These are phyloP conservation scores for Pseudopyricularia cyperi DNA, from an alignment of 2,329 filamentous ascomycete genomes.

Conservation along the genomic window DNA sequence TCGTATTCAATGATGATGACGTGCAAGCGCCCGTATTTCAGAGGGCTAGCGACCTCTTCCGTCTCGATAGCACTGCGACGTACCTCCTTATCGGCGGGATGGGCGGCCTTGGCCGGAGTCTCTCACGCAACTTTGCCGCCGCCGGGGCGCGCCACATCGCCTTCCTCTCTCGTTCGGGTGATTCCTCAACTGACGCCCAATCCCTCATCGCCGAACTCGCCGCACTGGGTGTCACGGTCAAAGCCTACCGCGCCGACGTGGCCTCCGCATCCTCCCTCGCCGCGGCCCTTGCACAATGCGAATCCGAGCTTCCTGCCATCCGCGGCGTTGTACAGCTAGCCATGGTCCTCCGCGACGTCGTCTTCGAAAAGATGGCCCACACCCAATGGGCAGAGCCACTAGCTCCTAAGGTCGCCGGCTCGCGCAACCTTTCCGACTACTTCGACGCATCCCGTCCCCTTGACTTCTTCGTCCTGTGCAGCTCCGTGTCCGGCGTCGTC, in stretches of 20 bases:
- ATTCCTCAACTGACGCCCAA: neutral
- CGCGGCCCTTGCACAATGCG: conserved; percentile 5
- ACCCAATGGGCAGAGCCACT: conserved; percentile 6
- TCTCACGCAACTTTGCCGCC: conserved; percentile 11
- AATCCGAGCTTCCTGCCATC: conserved; percentile 4
- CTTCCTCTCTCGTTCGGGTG: conserved; percentile 11
- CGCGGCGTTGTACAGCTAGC: conserved; percentile 1
- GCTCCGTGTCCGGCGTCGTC: conserved; percentile 12
- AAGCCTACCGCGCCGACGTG: conserved; percentile 3
- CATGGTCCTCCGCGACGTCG: conserved; percentile 1
- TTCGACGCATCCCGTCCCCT: conserved; percentile 5
- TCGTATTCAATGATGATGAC: neutral
- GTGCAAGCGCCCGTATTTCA: neutral
- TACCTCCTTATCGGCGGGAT: conserved; percentile 13
- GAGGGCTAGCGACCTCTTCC: too few species aligned
- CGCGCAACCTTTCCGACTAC: conserved; percentile 17
- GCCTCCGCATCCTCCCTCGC: neutral
- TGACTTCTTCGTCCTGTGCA: conserved; percentile 17
- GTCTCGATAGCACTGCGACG: neutral
- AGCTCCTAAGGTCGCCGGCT: conserved; percentile 17
- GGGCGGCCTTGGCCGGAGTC: conserved; percentile 11
- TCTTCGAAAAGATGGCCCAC: conserved; percentile 4
- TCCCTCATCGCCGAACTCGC: too few species aligned
- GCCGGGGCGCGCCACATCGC: conserved; percentile 17
- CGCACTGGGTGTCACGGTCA: too few species aligned